Evolutionary conservation across 179 eudicot species (phyloP).

Genomic region (Vitellaria paradoxa): DNA sequence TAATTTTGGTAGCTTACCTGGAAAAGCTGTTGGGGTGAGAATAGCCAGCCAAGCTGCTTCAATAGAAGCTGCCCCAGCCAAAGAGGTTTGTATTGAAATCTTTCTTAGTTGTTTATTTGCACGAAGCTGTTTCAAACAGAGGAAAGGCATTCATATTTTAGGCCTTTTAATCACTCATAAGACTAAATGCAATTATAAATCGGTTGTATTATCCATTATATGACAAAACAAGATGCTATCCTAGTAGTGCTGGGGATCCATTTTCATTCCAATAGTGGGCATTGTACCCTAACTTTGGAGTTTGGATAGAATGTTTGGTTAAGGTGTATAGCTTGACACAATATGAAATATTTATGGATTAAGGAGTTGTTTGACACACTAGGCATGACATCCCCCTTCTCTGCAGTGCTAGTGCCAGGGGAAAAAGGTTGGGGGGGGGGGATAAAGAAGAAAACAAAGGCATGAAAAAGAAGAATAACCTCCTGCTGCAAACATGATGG

Average conservation of each 20-base stretch:
- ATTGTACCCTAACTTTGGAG: background rate
- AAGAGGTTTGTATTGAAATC: conserved; percentile 39
- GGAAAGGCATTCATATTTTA: background rate
- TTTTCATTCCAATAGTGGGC: background rate
- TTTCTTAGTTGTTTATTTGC: background rate
- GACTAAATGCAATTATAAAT: background rate
- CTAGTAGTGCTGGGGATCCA: background rate
- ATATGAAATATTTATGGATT: too few species aligned
- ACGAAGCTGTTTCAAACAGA: background rate
- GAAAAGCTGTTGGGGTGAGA: conserved; percentile 73
- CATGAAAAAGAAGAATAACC: too few species aligned
- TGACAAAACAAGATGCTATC: background rate
- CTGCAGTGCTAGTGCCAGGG: too few species aligned
- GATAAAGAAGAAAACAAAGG: too few species aligned
- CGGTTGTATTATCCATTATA: background rate
- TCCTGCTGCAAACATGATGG: too few species aligned
- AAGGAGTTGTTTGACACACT: too few species aligned
- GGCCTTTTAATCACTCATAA: background rate
- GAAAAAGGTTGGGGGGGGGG: too few species aligned
- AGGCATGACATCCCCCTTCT: too few species aligned
- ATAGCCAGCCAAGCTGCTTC: conserved; percentile 40
- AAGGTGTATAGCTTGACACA: too few species aligned
- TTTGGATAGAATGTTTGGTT: too few species aligned
- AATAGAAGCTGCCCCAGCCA: conserved; percentile 42
- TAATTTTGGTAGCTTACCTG: conserved; percentile 61